Percentiles rank a stretch among this genome's conserved stretches.
Evolutionary conservation across 305 asterid genomes (phyloP).

Genomic region (Fraxinus velutina): DNA sequence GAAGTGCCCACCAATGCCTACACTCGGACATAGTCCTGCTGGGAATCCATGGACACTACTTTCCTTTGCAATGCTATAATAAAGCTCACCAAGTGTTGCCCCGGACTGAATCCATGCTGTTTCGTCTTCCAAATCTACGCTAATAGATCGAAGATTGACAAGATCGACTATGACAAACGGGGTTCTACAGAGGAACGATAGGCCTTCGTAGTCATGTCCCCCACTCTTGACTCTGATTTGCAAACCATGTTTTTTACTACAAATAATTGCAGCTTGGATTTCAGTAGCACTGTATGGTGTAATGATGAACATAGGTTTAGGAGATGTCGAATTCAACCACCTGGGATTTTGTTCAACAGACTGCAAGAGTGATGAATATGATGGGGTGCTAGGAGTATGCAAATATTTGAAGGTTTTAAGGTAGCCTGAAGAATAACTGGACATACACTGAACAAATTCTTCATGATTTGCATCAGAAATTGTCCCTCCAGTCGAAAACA

Average conservation of each 20-base stretch:
- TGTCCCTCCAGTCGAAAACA: slow-evolving; percentile 10
- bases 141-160: slow-evolving; percentile 29
- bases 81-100: slow-evolving; percentile 42
- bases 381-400: slow-evolving; percentile 28
- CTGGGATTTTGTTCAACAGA: slow-evolving; percentile 42
- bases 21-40: slow-evolving; percentile 37
- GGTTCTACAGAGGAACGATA: slow-evolving; percentile 27
- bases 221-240: slow-evolving; percentile 40
- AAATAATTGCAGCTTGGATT: slow-evolving; percentile 31
- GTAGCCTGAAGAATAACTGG: slow-evolving; percentile 20
- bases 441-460: slow-evolving; percentile 34
- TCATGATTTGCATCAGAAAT: slow-evolving; percentile 25
- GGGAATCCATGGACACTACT: slow-evolving; percentile 35
- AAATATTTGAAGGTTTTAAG: slow-evolving; percentile 20
- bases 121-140: slow-evolving; percentile 29
- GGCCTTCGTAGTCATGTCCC: slow-evolving; percentile 41
- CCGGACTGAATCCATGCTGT: slow-evolving; percentile 42
- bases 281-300: slow-evolving; percentile 25
- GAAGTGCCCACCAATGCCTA: slow-evolving; percentile 43
- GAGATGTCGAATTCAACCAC: slow-evolving; percentile 34
- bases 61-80: slow-evolving; percentile 28
- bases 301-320: slow-evolving; percentile 28
- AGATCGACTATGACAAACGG: slow-evolving; percentile 36
- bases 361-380: slow-evolving; percentile 32
- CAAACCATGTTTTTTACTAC: slow-evolving; percentile 24